Percentiles rank a stretch among this genome's conserved stretches.
Evolutionary conservation across 78 protist species (phyloP).

Genomic region (Goniomonas avonlea): DNA sequence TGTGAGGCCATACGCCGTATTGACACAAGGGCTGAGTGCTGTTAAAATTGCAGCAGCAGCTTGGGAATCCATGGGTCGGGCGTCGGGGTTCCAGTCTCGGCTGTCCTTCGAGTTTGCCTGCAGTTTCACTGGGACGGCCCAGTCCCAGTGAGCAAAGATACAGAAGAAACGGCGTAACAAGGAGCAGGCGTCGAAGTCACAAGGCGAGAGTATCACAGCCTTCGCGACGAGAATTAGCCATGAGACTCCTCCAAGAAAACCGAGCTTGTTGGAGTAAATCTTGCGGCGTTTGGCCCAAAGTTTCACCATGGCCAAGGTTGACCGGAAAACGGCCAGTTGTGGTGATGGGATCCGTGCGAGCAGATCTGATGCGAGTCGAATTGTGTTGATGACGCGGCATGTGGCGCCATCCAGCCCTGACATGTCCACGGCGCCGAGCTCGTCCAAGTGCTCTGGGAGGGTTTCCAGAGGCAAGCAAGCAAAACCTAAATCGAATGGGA

Average conservation of each 20-base stretch:
- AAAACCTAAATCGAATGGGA: too few relatives aligned
- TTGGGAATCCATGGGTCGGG: not conserved
- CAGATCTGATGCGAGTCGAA: slow-evolving; percentile 11
- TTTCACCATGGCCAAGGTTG: slow-evolving; percentile 18
- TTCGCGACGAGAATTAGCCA: slow-evolving; percentile 32
- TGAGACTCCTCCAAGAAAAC: slow-evolving; percentile 36
- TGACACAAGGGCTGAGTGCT: slow-evolving; percentile 29
- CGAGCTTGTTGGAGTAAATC: too few relatives aligned
- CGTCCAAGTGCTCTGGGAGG: too few relatives aligned
- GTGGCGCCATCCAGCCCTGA: too few relatives aligned
- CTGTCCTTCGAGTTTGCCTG: too few relatives aligned
- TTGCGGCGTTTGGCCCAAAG: slow-evolving; percentile 35
- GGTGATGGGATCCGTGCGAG: too few relatives aligned
- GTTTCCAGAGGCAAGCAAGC: too few relatives aligned
- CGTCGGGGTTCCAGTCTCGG: not conserved
- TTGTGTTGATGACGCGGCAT: slow-evolving; percentile 16
- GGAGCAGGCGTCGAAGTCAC: slow-evolving; percentile 33
- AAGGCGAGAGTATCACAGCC: slow-evolving; percentile 8
- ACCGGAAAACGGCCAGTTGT: slow-evolving; percentile 6
- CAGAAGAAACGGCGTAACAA: slow-evolving; percentile 26
- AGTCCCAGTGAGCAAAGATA: slow-evolving; percentile 2
- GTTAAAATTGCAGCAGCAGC: slow-evolving; percentile 14
- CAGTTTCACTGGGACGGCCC: too few relatives aligned
- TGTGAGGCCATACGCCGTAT: slow-evolving; percentile 21
- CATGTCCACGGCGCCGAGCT: too few relatives aligned